phyloP scores from a whole-genome alignment of 2,329 filamentous ascomycete genomes.

The Ceratocystis lukuohia region DNA sequence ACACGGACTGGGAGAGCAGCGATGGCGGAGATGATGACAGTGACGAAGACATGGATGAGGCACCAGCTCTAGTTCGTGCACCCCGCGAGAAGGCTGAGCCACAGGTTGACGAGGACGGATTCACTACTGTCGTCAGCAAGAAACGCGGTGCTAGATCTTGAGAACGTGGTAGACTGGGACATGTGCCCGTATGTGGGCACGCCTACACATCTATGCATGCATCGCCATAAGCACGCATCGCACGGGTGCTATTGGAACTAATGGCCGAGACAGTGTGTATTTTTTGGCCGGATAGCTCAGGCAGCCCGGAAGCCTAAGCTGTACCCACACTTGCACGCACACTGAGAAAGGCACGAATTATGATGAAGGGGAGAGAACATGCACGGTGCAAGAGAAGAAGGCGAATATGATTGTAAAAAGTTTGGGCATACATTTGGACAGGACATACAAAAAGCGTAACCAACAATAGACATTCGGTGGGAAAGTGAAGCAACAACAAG shows the following conservation, averaged over 20 bases:
- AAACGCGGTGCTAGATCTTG: slow-evolving; percentile 29
- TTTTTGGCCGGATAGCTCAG: no score
- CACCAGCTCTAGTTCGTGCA: slow-evolving; percentile 44
- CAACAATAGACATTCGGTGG: background rate
- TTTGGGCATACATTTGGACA: background rate
- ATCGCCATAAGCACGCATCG: background rate
- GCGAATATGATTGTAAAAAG: background rate
- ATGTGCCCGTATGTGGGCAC: background rate
- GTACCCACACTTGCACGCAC: background rate
- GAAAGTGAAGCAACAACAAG: background rate
- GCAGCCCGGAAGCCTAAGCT: no score
- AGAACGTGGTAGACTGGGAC: background rate
- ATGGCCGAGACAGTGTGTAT: no score
- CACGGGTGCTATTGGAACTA: background rate
- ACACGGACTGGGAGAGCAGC: slow-evolving; percentile 49
- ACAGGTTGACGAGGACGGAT: slow-evolving; percentile 69
- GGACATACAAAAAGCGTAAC: slow-evolving; percentile 13
- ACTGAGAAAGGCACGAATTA: background rate
- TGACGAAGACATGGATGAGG: slow-evolving; percentile 53
- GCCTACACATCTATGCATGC: background rate
- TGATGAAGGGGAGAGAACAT: background rate
- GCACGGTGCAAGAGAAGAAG: background rate
- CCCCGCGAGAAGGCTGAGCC: slow-evolving; percentile 53
- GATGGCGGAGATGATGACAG: slow-evolving; percentile 44
- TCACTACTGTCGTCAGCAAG: slow-evolving; percentile 60